Evolutionary conservation across 495 filamentous ascomycete genomes (phyloP).

Genomic region (Penicillium riverlandense): DNA sequence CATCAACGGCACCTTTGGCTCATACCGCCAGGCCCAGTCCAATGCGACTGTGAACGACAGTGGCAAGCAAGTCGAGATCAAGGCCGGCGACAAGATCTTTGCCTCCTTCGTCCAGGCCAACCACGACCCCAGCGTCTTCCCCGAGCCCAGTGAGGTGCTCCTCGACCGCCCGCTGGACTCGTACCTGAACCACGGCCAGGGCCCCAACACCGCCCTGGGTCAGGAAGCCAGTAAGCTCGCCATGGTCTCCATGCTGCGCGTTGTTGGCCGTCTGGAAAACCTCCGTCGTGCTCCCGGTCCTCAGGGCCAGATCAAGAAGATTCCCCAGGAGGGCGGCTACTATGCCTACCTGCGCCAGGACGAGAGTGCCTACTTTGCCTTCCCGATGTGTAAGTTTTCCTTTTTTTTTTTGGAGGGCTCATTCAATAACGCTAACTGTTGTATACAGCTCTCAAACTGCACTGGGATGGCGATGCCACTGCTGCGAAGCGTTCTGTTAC

Average conservation of each 20-base stretch:
- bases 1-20: slow-evolving; percentile 53
- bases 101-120: slow-evolving; percentile 38
- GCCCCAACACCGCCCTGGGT: slow-evolving; percentile 57
- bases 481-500: not conserved
- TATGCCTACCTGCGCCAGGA: slow-evolving; percentile 70
- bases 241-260: slow-evolving; percentile 57
- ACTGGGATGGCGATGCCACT: slow-evolving; percentile 20
- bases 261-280: slow-evolving; percentile 47
- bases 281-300: slow-evolving; percentile 62
- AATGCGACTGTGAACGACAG: slow-evolving; percentile 43
- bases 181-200: slow-evolving; percentile 62
- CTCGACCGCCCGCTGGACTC: slow-evolving; percentile 58
- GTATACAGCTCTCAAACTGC: slow-evolving; percentile 20
- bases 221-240: slow-evolving; percentile 54
- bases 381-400: slow-evolving; percentile 55
- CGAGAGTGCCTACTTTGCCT: slow-evolving; percentile 61
- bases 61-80: slow-evolving; percentile 41
- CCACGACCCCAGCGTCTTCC: slow-evolving; percentile 57
- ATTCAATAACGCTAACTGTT: not conserved
- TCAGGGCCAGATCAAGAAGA: slow-evolving; percentile 68
- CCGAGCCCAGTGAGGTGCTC: slow-evolving; percentile 58
- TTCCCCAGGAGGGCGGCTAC: slow-evolving; percentile 51
- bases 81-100: slow-evolving; percentile 47
- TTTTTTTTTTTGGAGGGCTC: not conserved
- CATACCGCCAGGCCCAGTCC: slow-evolving; percentile 42